Base-by-base conservation (phyloP, 1,139 yeast genomes). In the Saccharomyces hybrid region DNA sequence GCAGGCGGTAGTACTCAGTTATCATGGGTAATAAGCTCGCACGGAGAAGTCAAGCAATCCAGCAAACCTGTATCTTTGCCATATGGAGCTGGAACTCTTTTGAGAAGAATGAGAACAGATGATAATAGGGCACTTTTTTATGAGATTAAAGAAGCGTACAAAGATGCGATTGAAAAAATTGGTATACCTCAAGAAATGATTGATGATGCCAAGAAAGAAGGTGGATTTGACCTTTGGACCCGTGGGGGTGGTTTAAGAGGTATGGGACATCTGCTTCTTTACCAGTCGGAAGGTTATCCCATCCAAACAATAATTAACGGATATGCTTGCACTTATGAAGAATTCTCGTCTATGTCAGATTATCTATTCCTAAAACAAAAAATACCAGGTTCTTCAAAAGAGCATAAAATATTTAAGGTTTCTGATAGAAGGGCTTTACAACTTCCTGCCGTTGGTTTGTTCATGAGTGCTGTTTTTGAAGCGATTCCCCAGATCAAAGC, bases 181-280 rank as follows among this genome's bases (percentile, higher is more conserved):
- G 70, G 65, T 27, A 69, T 80, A 26, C 83, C 79, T 5, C 62
- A 68, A 47, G 73, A 70, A 32, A 67, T 79, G 61, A 60, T 73
- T 11, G 73, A 73, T 23, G 78, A 76, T 53, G 84, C 86, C 0
- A 70, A 72, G 48, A 61, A 61, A 30, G 76, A 78, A 38, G 84
- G 84, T 11, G 88, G 88, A 0, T 78, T 79, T 61, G 78, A 80
- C 59, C 63, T 83, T 44, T 83, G 79, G 63, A 79, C 83, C 5
- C 81, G 86, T 59, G 88, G 88, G 48, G 88, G 88, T 52, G 88
- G 88, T 0, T 73, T 82, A 52, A 73, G 88, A 59, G 86, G 85
- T 2, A 71, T 83, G 54, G 88, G 87, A 0, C 83, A 81, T 66
- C 67, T 82, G 42, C 62, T 83, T 7, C 71, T 83, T 50, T 76